Evolutionary conservation across 2,329 filamentous ascomycete species (phyloP).

Genomic region (Venturia oleaginea): DNA sequence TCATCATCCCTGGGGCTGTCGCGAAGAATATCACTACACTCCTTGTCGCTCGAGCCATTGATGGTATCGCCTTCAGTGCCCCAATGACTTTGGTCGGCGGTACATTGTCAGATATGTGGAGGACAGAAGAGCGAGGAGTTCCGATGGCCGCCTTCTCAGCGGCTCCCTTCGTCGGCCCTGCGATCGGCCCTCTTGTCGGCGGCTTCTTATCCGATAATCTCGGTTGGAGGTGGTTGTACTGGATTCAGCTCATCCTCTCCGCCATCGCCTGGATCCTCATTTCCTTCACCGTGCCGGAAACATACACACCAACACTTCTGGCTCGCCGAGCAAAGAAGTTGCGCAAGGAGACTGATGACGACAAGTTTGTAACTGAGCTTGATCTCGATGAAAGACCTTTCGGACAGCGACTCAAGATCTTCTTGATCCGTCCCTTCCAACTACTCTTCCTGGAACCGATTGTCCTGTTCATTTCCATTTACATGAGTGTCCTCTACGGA

Average conservation of each 20-base stretch:
- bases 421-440: constrained; percentile 75
- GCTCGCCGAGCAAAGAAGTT: constrained; percentile 61
- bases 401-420: constrained; percentile 59
- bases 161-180: constrained; percentile 74
- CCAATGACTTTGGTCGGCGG: constrained; percentile 82
- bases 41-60: constrained; percentile 66
- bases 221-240: constrained; percentile 80
- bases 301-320: constrained; percentile 74
- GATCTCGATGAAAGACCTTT: constrained; percentile 68
- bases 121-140: constrained; percentile 71
- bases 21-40: constrained; percentile 68
- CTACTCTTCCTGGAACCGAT: constrained; percentile 78
- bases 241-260: constrained; percentile 72
- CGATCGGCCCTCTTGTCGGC: constrained; percentile 56
- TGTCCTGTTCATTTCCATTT: constrained; percentile 72
- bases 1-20: constrained; percentile 72
- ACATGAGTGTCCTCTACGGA: constrained; percentile 76
- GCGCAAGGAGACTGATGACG: constrained; percentile 57
- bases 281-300: constrained; percentile 83
- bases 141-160: constrained; percentile 82
- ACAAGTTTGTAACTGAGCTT: constrained; percentile 65
- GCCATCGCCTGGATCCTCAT: constrained; percentile 64
- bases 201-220: constrained; percentile 62
- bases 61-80: constrained; percentile 75
- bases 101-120: constrained; percentile 77